These are phyloP conservation scores for Xerocomus amazonicus DNA, from an alignment of 1,284 basidiomycete species.

Conservation along the genomic window DNA sequence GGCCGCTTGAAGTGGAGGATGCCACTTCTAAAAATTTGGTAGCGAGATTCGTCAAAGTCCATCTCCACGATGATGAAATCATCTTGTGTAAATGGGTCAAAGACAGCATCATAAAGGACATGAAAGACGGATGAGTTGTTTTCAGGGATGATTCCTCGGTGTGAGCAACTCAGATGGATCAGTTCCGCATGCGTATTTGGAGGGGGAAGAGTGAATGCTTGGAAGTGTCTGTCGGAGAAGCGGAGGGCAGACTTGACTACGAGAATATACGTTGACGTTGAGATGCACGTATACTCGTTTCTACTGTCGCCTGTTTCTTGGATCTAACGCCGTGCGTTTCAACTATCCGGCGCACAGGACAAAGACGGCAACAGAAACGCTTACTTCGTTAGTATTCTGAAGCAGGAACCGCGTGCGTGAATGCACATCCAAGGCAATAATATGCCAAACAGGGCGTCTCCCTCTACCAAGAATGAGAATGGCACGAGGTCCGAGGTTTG, in stretches of 20 bases:
- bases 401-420: constrained; percentile 4
- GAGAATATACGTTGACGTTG: constrained; percentile 22
- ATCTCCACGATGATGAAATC: no score
- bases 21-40: no score
- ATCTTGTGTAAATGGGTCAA: no score
- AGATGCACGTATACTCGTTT: constrained; percentile 2
- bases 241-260: constrained; percentile 6
- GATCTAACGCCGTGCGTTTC: neutral
- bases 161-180: constrained; percentile 8
- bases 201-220: constrained; percentile 13
- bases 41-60: no score
- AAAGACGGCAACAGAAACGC: neutral
- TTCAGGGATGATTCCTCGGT: constrained; percentile 4
- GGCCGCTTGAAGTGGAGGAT: no score
- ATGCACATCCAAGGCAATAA: constrained; percentile 19
- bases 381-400: neutral
- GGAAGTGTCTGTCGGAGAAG: constrained; percentile 3
- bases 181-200: neutral
- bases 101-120: no score
- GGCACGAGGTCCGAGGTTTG: constrained; percentile 16
- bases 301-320: neutral
- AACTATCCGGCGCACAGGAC: neutral
- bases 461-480: constrained; percentile 5
- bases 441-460: neutral
- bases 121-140: neutral